These are phyloP conservation scores for Eucalyptus marginata DNA, from an alignment of 345 rosid genomes.

Conservation along the genomic window DNA sequence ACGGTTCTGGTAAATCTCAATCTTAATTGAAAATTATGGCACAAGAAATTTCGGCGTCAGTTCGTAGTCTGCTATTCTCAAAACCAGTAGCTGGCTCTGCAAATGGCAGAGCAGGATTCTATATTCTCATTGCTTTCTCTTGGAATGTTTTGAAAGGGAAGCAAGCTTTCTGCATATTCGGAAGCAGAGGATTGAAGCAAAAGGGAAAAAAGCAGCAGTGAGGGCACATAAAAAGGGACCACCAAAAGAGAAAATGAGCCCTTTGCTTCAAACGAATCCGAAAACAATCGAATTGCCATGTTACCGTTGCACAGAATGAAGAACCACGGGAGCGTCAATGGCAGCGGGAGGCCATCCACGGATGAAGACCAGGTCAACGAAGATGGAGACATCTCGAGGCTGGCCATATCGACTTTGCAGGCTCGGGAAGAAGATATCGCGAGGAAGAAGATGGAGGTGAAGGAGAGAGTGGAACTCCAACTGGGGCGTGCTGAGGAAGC, in stretches of 20 bases:
- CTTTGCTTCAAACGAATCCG: background rate
- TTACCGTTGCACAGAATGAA: background rate
- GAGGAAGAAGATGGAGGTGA: conserved; percentile 61
- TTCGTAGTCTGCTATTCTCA: background rate
- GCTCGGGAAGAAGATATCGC: conserved; percentile 81
- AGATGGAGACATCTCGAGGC: conserved; percentile 31
- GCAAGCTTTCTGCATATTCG: conserved; percentile 22
- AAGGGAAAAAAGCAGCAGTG: background rate
- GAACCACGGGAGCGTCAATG: conserved; percentile 4
- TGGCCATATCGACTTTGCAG: conserved; percentile 44
- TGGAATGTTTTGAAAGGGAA: conserved; percentile 16
- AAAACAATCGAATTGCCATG: background rate
- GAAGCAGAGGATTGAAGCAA: conserved; percentile 13
- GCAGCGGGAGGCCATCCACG: conserved; percentile 26
- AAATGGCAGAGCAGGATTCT: background rate
- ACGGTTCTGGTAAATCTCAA: background rate
- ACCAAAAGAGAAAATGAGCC: background rate
- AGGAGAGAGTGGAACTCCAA: conserved; percentile 53
- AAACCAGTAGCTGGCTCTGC: background rate
- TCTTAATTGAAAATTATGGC: background rate
- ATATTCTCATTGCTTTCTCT: conserved; percentile 1
- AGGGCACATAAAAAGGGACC: background rate
- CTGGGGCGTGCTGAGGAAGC: conserved; percentile 72
- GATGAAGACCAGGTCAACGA: conserved; percentile 19
- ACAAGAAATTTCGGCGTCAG: background rate